phyloP scores from a whole-genome alignment of 2,329 filamentous ascomycete genomes.

The Chaetomiaceae sp. region DNA sequence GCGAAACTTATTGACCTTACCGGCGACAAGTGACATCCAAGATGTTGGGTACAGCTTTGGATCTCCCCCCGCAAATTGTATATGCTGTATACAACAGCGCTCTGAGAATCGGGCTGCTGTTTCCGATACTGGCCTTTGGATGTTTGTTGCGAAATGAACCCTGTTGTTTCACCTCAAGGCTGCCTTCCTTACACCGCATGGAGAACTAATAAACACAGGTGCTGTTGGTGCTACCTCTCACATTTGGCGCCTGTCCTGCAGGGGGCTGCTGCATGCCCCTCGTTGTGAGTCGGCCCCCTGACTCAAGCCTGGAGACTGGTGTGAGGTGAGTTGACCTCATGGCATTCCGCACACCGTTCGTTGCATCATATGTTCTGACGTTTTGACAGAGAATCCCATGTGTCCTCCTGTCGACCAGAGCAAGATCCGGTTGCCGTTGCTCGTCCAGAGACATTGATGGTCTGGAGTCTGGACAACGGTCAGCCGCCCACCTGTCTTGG shows the following conservation, averaged over 20 bases:
- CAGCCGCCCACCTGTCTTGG: conserved; percentile 2
- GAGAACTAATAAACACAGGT: not conserved
- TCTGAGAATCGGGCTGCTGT: too few relatives aligned
- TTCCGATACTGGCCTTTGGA: not conserved
- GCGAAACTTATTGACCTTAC: conserved; percentile 18
- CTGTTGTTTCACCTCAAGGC: not conserved
- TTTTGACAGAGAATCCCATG: not conserved
- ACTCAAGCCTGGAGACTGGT: too few relatives aligned
- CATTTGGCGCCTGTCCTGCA: conserved; percentile 1
- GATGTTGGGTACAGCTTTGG: not conserved
- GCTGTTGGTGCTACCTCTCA: not conserved
- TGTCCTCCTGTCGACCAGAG: not conserved
- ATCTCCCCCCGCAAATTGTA: too few relatives aligned
- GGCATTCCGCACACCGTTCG: too few relatives aligned
- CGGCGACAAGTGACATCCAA: conserved; percentile 5
- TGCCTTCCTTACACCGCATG: not conserved
- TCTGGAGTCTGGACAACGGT: not conserved
- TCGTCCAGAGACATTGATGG: too few relatives aligned
- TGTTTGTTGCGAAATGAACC: not conserved
- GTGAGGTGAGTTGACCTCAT: too few relatives aligned
- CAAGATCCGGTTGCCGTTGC: not conserved
- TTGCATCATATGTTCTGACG: not conserved
- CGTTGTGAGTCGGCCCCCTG: too few relatives aligned
- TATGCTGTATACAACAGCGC: too few relatives aligned
- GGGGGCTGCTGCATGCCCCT: too few relatives aligned